These are phyloP conservation scores for Daldinia bambusicola DNA, from an alignment of 495 filamentous ascomycete genomes.

Conservation along the genomic window DNA sequence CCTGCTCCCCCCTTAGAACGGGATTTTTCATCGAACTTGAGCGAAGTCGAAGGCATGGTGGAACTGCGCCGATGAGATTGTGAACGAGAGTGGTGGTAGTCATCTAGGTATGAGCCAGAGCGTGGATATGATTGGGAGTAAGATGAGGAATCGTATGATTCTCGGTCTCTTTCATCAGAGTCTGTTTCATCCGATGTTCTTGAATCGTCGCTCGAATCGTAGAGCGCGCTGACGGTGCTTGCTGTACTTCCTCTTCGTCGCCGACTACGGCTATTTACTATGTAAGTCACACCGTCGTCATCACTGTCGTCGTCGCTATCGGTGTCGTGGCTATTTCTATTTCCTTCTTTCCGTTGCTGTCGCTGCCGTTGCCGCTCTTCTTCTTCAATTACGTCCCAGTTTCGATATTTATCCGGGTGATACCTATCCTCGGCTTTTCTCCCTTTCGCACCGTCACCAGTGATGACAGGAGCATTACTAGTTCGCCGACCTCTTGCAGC, in stretches of 20 bases:
- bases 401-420: slow-evolving; percentile 45
- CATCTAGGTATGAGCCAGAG: slow-evolving; percentile 22
- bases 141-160: slow-evolving; percentile 14
- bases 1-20: slow-evolving; percentile 7
- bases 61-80: slow-evolving; percentile 34
- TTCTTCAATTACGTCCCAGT: slow-evolving; percentile 42
- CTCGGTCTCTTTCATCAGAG: slow-evolving; percentile 17
- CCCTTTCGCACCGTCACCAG: slow-evolving; percentile 16
- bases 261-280: slow-evolving; percentile 30
- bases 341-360: slow-evolving; percentile 27
- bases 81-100: slow-evolving; percentile 22
- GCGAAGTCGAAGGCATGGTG: slow-evolving; percentile 20
- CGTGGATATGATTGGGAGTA: slow-evolving; percentile 41
- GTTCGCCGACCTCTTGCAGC: slow-evolving; percentile 45
- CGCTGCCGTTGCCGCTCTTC: slow-evolving; percentile 21
- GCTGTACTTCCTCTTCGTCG: slow-evolving; percentile 35
- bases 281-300: slow-evolving; percentile 38
- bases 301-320: slow-evolving; percentile 41
- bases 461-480: not conserved
- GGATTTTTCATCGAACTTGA: slow-evolving; percentile 21
- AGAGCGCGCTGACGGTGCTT: slow-evolving; percentile 41
- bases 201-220: slow-evolving; percentile 44
- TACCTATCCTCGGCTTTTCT: slow-evolving; percentile 35
- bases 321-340: slow-evolving; percentile 27
- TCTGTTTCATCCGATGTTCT: slow-evolving; percentile 8